phyloP scores from a whole-genome alignment of 106 monocot species.

The Amphibolis antarctica region DNA sequence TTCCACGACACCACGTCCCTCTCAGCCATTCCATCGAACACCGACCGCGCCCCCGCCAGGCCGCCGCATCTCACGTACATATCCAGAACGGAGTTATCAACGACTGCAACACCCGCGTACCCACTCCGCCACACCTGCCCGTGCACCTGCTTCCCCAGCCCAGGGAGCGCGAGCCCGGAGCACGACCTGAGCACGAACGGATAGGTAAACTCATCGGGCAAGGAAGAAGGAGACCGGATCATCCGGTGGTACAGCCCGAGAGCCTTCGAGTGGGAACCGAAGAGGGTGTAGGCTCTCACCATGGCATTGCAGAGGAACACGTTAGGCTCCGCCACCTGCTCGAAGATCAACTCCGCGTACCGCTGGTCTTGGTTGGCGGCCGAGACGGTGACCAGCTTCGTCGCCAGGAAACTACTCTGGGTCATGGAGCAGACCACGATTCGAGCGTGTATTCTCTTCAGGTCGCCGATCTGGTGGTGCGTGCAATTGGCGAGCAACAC shows the following conservation, averaged over 20 bases:
- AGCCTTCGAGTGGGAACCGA: constrained; percentile 3
- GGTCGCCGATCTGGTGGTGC: constrained; percentile 8
- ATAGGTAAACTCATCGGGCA: constrained; percentile 50
- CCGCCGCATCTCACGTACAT: constrained; percentile 44
- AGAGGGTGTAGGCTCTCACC: constrained; percentile 34
- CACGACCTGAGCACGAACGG: constrained; percentile 62
- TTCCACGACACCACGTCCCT: constrained; percentile 62
- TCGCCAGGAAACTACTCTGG: constrained; percentile 50
- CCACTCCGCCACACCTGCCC: constrained; percentile 34
- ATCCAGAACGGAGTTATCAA: constrained; percentile 45
- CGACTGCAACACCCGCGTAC: constrained; percentile 16
- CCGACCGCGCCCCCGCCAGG: constrained; percentile 13
- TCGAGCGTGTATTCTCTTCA: constrained; percentile 40
- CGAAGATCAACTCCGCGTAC: constrained; percentile 43
- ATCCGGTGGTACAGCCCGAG: constrained; percentile 33
- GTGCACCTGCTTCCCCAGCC: constrained; percentile 44
- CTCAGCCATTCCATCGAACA: constrained; percentile 73
- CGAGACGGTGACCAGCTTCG: constrained; percentile 49
- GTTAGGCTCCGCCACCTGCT: constrained; percentile 36
- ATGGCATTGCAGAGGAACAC: constrained; percentile 47
- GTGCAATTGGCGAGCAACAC: constrained; percentile 14
- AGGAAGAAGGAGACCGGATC: constrained; percentile 6
- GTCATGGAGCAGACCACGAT: constrained; percentile 30
- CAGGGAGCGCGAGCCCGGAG: constrained; percentile 14
- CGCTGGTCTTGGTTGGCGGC: constrained; percentile 13